Percentiles rank a stretch among this genome's conserved stretches.
These are phyloP conservation scores for Carallia pectinifolia DNA, from an alignment of 345 rosid species.

Conservation along the genomic window DNA sequence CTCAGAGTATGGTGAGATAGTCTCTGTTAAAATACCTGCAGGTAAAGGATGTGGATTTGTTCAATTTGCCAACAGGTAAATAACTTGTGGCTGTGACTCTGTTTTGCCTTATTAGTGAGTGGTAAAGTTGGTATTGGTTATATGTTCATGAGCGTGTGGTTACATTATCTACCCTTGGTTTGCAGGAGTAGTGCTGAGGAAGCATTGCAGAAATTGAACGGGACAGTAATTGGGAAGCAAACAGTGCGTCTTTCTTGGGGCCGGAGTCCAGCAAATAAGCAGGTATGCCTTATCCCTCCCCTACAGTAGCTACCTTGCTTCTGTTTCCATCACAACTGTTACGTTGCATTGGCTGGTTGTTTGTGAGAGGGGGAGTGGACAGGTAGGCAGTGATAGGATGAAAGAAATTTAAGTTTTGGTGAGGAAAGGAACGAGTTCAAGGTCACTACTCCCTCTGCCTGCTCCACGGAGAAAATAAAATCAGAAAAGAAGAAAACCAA, in stretches of 20 bases:
- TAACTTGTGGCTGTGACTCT: slow-evolving; percentile 4
- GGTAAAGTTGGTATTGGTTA: not conserved
- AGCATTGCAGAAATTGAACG: slow-evolving; percentile 77
- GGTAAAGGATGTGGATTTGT: slow-evolving; percentile 97
- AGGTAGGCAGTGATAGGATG: no score
- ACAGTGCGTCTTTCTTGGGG: slow-evolving; percentile 87
- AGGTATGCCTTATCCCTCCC: slow-evolving; percentile 35
- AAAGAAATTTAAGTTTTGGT: no score
- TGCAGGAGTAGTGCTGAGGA: slow-evolving; percentile 81
- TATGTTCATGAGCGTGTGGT: not conserved
- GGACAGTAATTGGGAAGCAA: slow-evolving; percentile 61
- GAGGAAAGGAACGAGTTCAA: no score
- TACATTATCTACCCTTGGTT: slow-evolving; percentile 9
- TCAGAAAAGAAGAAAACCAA: no score
- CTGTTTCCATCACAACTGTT: not conserved
- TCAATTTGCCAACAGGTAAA: slow-evolving; percentile 81
- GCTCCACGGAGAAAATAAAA: no score
- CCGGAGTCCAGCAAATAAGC: slow-evolving; percentile 75
- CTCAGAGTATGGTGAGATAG: slow-evolving; percentile 77
- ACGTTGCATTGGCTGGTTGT: not conserved
- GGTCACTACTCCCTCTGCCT: no score
- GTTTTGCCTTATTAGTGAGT: not conserved
- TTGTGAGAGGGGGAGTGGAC: no score
- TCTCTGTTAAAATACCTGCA: slow-evolving; percentile 81
- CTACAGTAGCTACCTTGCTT: not conserved